phyloP scores from a whole-genome alignment of 371 early-diverging fungal species.

The Syncephalastrum monosporum region DNA sequence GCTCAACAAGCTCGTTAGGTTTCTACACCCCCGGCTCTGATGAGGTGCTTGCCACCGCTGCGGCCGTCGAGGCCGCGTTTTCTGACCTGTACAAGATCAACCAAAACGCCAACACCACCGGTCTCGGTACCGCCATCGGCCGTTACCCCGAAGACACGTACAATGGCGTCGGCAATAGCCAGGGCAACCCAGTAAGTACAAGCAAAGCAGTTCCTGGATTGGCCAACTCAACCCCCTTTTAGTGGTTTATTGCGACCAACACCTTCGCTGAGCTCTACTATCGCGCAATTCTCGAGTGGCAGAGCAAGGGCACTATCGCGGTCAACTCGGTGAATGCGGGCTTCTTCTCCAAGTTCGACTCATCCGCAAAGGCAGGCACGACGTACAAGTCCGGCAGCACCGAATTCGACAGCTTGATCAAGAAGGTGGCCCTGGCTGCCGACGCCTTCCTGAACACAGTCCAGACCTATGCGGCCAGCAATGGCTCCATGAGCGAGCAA shows the following conservation, averaged over 20 bases:
- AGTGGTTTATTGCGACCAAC: constrained; percentile 67
- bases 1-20: constrained; percentile 8
- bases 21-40: constrained; percentile 49
- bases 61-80: constrained; percentile 42
- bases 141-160: constrained; percentile 77
- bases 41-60: constrained; percentile 51
- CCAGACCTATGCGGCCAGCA: constrained; percentile 41
- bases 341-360: constrained; percentile 33
- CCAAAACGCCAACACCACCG: constrained; percentile 8
- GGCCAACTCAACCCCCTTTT: too few species aligned
- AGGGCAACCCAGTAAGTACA: constrained; percentile 56
- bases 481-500: constrained; percentile 66
- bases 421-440: constrained; percentile 35
- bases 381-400: constrained; percentile 20
- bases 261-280: constrained; percentile 69
- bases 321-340: constrained; percentile 40
- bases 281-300: constrained; percentile 40
- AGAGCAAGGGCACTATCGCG: constrained; percentile 21
- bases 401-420: constrained; percentile 21
- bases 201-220: too few species aligned
- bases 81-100: constrained; percentile 57
- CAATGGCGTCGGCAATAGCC: constrained; percentile 53
- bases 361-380: constrained; percentile 23
- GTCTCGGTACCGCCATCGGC: constrained; percentile 55
- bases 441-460: constrained; percentile 60